A percentile compares a stretch with the other conserved stretches of the same genome.
Conservation (phyloP, 352 stramenopile genomes). For the Pythium rishiriense region DNA sequence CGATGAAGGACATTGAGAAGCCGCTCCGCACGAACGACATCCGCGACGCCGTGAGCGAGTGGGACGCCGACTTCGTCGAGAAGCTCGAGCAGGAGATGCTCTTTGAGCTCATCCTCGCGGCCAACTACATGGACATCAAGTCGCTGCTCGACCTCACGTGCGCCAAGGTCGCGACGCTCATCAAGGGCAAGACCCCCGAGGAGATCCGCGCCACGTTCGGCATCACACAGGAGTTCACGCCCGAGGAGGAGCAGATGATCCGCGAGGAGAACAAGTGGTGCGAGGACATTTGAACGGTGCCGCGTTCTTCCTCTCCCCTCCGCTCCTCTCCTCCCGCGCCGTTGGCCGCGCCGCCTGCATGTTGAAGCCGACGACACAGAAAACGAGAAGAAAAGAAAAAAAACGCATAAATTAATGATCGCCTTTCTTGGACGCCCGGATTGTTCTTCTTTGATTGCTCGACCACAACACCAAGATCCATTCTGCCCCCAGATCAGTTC, state of each 20-base stretch:
- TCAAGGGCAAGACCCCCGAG: conserved; percentile 69
- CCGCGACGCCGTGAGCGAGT: conserved; percentile 45
- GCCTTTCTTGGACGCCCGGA: not conserved
- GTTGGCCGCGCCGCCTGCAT: not conserved
- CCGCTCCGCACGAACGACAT: conserved; percentile 57
- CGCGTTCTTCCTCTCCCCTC: not conserved
- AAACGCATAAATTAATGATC: conserved; percentile 22
- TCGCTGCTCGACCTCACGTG: conserved; percentile 56
- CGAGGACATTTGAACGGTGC: conserved; percentile 37
- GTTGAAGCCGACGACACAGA: not conserved
- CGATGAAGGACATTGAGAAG: conserved; percentile 67
- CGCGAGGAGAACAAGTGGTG: conserved; percentile 76
- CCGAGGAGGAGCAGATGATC: conserved; percentile 64
- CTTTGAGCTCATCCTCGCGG: conserved; percentile 65
- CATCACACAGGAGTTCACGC: conserved; percentile 61
- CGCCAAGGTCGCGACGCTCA: conserved; percentile 55
- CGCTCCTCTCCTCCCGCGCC: not conserved
- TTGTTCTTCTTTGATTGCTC: not conserved
- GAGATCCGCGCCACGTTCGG: conserved; percentile 62
- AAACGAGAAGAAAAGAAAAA: conserved; percentile 1
- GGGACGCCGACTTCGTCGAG: conserved; percentile 62
- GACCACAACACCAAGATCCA: no score
- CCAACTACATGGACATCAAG: conserved; percentile 79
- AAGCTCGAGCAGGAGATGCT: conserved; percentile 52
- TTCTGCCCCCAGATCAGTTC: not conserved